phyloP scores from a whole-genome alignment of 768 basidiomycete genomes.

The Termitomyces heimii region DNA sequence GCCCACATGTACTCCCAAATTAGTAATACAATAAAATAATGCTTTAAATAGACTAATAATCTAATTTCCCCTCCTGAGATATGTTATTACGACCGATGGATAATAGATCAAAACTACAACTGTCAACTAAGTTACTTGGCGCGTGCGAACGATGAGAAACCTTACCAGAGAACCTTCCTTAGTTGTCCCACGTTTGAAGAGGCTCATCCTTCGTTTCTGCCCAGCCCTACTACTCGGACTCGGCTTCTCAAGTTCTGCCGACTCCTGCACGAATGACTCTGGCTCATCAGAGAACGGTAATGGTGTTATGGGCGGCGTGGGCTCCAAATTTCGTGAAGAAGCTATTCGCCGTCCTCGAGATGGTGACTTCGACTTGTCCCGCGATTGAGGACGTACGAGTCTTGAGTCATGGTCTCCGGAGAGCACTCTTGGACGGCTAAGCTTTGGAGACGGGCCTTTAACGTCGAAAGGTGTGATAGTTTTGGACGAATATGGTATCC shows the following conservation, averaged over 20 bases:
- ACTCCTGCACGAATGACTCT: constrained; percentile 21
- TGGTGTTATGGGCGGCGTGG: constrained; percentile 20
- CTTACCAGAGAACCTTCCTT: constrained; percentile 19
- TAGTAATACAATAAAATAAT: neutral
- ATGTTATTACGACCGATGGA: constrained; percentile 3
- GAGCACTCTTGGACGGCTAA: constrained; percentile 19
- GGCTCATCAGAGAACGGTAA: constrained; percentile 35
- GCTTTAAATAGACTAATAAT: constrained; percentile 6
- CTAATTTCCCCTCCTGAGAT: neutral
- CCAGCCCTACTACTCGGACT: no score
- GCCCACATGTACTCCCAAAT: neutral
- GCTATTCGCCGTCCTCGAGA: constrained; percentile 20
- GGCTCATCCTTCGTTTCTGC: constrained; percentile 25
- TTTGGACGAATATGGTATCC: constrained; percentile 45
- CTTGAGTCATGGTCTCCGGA: constrained; percentile 12
- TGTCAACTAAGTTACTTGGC: neutral
- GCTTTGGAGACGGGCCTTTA: constrained; percentile 21
- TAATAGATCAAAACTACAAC: constrained; percentile 8
- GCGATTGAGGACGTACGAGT: constrained; percentile 6
- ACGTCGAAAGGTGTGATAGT: constrained; percentile 25
- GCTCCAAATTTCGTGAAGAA: constrained; percentile 21
- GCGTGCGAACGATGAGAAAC: neutral
- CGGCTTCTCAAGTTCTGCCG: constrained; percentile 10
- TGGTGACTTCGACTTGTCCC: constrained; percentile 13
- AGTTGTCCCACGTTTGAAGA: constrained; percentile 20